Evolutionary conservation across 345 rosid genomes (phyloP).

Genomic region (Erodium maritimum): DNA sequence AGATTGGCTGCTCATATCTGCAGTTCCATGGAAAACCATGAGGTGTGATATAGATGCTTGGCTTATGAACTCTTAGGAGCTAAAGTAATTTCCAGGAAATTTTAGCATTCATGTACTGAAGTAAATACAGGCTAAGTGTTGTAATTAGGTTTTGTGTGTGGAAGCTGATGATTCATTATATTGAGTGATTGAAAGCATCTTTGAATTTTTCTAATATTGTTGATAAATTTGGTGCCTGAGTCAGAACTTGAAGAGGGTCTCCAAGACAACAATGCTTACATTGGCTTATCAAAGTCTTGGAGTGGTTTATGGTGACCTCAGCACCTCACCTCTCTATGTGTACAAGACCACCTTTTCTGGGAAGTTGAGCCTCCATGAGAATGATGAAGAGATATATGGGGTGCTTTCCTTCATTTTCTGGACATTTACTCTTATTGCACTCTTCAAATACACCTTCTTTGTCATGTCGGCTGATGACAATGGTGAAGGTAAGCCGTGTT

Average conservation of each 20-base stretch:
- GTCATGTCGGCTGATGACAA: slow-evolving; percentile 70
- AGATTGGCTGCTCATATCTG: background rate
- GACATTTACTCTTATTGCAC: slow-evolving; percentile 69
- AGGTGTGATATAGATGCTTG: too few species aligned
- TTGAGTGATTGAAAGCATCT: background rate
- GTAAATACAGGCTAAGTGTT: background rate
- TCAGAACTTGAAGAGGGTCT: slow-evolving; percentile 48
- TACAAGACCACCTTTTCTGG: slow-evolving; percentile 76
- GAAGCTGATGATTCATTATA: too few species aligned
- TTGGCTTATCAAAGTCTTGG: slow-evolving; percentile 92
- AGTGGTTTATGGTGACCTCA: slow-evolving; percentile 70
- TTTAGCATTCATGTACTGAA: background rate
- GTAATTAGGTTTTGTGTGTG: background rate
- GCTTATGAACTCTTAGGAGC: background rate
- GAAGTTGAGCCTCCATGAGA: slow-evolving; percentile 52
- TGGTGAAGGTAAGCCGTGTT: slow-evolving; percentile 65
- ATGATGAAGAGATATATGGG: slow-evolving; percentile 71
- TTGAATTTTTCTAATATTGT: background rate
- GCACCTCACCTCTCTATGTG: slow-evolving; percentile 82
- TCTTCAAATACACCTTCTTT: slow-evolving; percentile 58
- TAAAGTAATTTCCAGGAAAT: background rate
- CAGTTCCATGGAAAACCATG: too few species aligned
- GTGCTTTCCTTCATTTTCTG: slow-evolving; percentile 84
- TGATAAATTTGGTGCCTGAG: slow-evolving; percentile 10
- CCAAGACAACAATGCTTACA: slow-evolving; percentile 40